Conservation (phyloP, 2,329 filamentous ascomycete genomes). For the Albifimbria verrucaria region DNA sequence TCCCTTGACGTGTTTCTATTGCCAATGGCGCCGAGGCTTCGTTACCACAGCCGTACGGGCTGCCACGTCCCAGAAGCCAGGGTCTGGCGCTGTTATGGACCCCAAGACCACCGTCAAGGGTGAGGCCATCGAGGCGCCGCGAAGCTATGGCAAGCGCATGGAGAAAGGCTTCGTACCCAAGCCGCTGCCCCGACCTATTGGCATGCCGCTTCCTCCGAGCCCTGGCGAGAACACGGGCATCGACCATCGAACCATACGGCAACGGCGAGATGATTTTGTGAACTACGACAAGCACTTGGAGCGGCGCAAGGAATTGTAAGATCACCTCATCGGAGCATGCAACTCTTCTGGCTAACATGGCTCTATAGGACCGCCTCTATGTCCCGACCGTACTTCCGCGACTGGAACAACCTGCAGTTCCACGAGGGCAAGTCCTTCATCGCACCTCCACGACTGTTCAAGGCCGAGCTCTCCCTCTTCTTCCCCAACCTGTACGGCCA, state of each 20-base stretch:
- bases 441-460: conserved; percentile 81
- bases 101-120: conserved; percentile 37
- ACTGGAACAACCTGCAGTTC: conserved; percentile 81
- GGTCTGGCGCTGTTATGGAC: conserved; percentile 31
- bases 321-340: not conserved
- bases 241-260: conserved; percentile 61
- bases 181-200: conserved; percentile 71
- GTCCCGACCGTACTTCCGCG: conserved; percentile 87
- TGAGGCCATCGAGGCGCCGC: conserved; percentile 54
- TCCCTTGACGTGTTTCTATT: conserved; percentile 42
- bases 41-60: conserved; percentile 36
- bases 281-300: conserved; percentile 81
- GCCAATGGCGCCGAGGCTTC: conserved; percentile 50
- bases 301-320: conserved; percentile 71
- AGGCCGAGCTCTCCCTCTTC: conserved; percentile 75
- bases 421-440: conserved; percentile 92
- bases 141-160: conserved; percentile 54
- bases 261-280: conserved; percentile 77
- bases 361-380: conserved; percentile 65
- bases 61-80: conserved; percentile 29
- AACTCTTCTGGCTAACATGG: conserved; percentile 1
- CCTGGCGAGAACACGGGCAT: conserved; percentile 79
- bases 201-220: conserved; percentile 69
- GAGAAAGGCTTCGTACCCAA: conserved; percentile 54
- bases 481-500: conserved; percentile 88